A percentile compares a stretch with the other conserved stretches of the same genome.
phyloP scores from a whole-genome alignment of 371 early-diverging fungal genomes.

The Lichtheimia corymbifera region DNA sequence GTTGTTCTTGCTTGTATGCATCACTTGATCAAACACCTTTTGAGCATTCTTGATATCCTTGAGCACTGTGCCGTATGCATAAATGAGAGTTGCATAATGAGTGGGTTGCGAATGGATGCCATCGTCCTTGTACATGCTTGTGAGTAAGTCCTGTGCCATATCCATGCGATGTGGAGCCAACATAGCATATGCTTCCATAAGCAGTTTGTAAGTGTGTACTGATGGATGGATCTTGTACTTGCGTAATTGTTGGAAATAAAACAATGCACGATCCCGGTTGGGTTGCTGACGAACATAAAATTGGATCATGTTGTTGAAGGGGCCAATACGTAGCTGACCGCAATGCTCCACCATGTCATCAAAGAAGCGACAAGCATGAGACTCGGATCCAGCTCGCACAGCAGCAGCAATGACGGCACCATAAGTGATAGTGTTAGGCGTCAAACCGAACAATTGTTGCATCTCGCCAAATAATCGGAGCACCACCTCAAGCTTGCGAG shows the following conservation, averaged over 20 bases:
- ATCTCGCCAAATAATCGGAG: slow-evolving; percentile 64
- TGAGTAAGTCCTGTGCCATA: slow-evolving; percentile 54
- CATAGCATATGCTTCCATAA: slow-evolving; percentile 61
- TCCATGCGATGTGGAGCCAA: slow-evolving; percentile 64
- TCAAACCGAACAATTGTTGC: slow-evolving; percentile 46
- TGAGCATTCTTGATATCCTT: slow-evolving; percentile 50
- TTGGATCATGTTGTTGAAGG: slow-evolving; percentile 69
- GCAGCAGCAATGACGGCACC: slow-evolving; percentile 66
- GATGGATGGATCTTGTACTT: slow-evolving; percentile 52
- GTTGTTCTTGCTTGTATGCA: slow-evolving; percentile 14
- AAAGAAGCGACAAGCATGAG: slow-evolving; percentile 50
- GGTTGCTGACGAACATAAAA: slow-evolving; percentile 64
- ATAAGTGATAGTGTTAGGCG: slow-evolving; percentile 62
- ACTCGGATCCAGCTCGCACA: slow-evolving; percentile 61
- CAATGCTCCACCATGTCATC: slow-evolving; percentile 51
- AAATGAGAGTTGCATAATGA: slow-evolving; percentile 62
- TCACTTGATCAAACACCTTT: slow-evolving; percentile 51
- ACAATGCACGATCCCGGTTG: slow-evolving; percentile 52
- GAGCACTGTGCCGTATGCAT: slow-evolving; percentile 62
- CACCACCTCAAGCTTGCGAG: slow-evolving; percentile 61
- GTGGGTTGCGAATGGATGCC: slow-evolving; percentile 53
- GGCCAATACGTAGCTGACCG: slow-evolving; percentile 55
- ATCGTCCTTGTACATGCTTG: slow-evolving; percentile 47
- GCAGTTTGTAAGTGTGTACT: slow-evolving; percentile 60
- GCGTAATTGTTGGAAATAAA: slow-evolving; percentile 53